These are phyloP conservation scores for Globisporangium acanthophoron DNA, from an alignment of 352 stramenopile genomes.

Conservation along the genomic window DNA sequence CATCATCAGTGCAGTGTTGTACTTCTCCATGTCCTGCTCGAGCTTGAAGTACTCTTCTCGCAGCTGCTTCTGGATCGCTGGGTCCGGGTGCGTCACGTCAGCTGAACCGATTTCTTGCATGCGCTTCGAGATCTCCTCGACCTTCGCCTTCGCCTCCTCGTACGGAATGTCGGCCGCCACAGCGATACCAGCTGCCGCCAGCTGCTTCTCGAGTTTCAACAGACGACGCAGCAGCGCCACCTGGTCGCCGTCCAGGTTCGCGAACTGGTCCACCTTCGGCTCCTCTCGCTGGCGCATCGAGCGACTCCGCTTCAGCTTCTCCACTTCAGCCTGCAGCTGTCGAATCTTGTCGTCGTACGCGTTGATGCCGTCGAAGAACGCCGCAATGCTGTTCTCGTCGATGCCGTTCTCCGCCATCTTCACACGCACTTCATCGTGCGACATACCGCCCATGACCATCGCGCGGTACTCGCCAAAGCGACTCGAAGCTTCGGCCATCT, in stretches of 20 bases:
- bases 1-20: slow-evolving; percentile 90
- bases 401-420: slow-evolving; percentile 77
- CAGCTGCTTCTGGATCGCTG: slow-evolving; percentile 73
- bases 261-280: slow-evolving; percentile 57
- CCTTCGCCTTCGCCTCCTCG: slow-evolving; percentile 88
- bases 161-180: slow-evolving; percentile 92
- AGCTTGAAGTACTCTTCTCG: slow-evolving; percentile 91
- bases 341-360: slow-evolving; percentile 82
- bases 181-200: slow-evolving; percentile 80
- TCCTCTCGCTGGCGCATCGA: slow-evolving; percentile 47
- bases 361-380: slow-evolving; percentile 83
- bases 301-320: slow-evolving; percentile 71
- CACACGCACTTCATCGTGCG: slow-evolving; percentile 61
- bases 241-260: slow-evolving; percentile 71
- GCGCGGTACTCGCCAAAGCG: slow-evolving; percentile 56
- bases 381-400: slow-evolving; percentile 62
- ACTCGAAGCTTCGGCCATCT: slow-evolving; percentile 34
- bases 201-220: slow-evolving; percentile 79
- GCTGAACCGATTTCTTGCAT: slow-evolving; percentile 91
- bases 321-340: slow-evolving; percentile 71
- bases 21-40: slow-evolving; percentile 93
- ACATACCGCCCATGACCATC: slow-evolving; percentile 69
- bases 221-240: slow-evolving; percentile 73
- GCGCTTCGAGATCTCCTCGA: slow-evolving; percentile 85
- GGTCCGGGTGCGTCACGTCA: slow-evolving; percentile 84